Conservation (phyloP, 2,329 filamentous ascomycete genomes). For the Stagonosporopsis vannaccii region DNA sequence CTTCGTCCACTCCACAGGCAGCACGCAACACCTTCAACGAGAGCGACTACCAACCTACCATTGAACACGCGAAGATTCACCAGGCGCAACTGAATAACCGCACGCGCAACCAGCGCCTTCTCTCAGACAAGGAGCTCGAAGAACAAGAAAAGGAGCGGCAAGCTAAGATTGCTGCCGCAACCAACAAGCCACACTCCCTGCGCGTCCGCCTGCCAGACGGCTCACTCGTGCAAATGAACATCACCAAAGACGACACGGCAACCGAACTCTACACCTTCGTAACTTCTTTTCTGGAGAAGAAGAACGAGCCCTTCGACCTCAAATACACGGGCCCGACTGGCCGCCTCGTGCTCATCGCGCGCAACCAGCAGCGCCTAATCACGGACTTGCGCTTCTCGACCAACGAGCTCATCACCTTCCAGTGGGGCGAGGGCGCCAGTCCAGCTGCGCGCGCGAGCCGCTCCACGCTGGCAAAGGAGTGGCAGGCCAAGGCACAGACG, state of each 20-base stretch:
- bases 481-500: conserved; percentile 68
- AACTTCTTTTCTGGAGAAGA: conserved; percentile 70
- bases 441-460: conserved; percentile 59
- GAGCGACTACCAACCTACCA: conserved; percentile 76
- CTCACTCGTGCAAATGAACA: conserved; percentile 75
- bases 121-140: conserved; percentile 82
- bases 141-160: conserved; percentile 71
- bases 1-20: conserved; percentile 76
- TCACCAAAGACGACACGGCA: conserved; percentile 73
- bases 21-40: conserved; percentile 73
- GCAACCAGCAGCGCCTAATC: conserved; percentile 67
- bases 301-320: conserved; percentile 74
- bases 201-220: conserved; percentile 90
- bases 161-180: conserved; percentile 70
- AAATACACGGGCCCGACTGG: conserved; percentile 66
- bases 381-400: conserved; percentile 73
- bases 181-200: conserved; percentile 68
- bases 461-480: conserved; percentile 67
- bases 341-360: conserved; percentile 53
- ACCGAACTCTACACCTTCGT: conserved; percentile 78
- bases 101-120: conserved; percentile 76
- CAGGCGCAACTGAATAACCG: conserved; percentile 70
- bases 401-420: conserved; percentile 76
- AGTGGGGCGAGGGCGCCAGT: conserved; percentile 74
- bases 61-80: conserved; percentile 77